Evolutionary conservation across 306 rosid genomes (phyloP), one percentile per base, ranked within the genome.

Genomic region (Vachellia collinsii): DNA sequence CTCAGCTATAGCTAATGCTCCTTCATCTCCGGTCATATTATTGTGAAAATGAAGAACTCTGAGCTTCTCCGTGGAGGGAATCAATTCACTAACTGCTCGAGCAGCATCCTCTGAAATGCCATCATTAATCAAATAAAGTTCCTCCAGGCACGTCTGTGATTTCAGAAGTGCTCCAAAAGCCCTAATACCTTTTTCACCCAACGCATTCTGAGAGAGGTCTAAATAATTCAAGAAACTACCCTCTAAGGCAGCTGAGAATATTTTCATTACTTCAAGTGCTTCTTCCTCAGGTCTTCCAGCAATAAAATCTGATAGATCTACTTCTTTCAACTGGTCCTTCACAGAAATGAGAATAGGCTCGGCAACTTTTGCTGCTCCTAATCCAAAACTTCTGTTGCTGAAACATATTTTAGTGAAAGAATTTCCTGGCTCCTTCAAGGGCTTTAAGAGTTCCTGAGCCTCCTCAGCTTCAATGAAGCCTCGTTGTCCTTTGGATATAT

Each of bases 361-460:
- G 7, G 88, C 89, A 65, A 82, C 90, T 59, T 78, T 76, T 37
- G 95, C 92, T 59, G 95, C 95, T 36, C 58, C 86, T 19, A 87
- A 72, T 48, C 93, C 90, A 81, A 91, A 91, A 83, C 95, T 91
- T 84, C 89, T 88, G 81, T 93, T 96, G 91, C 97, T 93, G 81
- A 96, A 92, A 88, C 99, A 96, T 68, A 96, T 90, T 89, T 92
- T 93, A 22, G 94, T 85, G 90, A 92, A 90, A n/a, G 88, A 82
- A 82, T 89, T 96, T 70, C 86, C 92, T 0, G 89, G 88, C 81
- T 92, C 93, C 77, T 77, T 86, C 83, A 96, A 83, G 43, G 97
- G 98, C 71, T 56, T 83, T 56, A 96, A 75, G 58, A 96, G 97
- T 76, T 90, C 85, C 76, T 73, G 86, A 38, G 94, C 98, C 88